Base-by-base conservation (phyloP, 2,329 filamentous ascomycete genomes). In the Colletotrichum musae region DNA sequence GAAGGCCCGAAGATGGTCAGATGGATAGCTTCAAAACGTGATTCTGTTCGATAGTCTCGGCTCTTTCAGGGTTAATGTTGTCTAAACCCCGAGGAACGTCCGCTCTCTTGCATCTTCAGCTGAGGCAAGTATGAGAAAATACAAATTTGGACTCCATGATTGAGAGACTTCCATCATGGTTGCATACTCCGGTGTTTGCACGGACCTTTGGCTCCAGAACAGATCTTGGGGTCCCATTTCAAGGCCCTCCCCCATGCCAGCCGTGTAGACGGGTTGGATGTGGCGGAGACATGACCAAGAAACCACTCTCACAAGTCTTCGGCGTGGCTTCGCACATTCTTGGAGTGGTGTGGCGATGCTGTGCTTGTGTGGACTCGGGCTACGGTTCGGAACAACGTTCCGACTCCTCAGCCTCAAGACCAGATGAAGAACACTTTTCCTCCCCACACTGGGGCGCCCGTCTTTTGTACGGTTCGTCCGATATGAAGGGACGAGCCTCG, bases 1-100 rank as follows among this genome's bases (percentile, higher is more conserved):
- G 43, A 65, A 47, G 66, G 62, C 50, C 62, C 62, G 62, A 69
- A 52, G 28, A 26, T 32, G 48, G 41, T 36, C 24, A 12, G 2
- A 15, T 41, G 32, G 9, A 36, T 6, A 7, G 10, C 1, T 13
- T 41, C 5, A 12, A 21, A 13, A 9, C 24, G n/a, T n/a, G 21
- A 16, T n/a, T 18, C 16, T 32, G 9, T 24, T 12, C 24, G 3
- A 47, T 32, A n/a, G 15, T 5, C 13, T 15, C 2, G 15, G 41
- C 41, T 43, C 16, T 7, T n/a, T 43, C 2, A 15, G 16, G 15
- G 21, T 16, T 2, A 36, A 21, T 21, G 5, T 21, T 45, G 7
- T n/a, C 5, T 5, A 16, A 15, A 45, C 6, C 18, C 56, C 56
- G 45, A 66, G 26, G 57, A 66, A 59, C 45, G 24, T 50, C 63